Base-by-base conservation (phyloP, 495 filamentous ascomycete species). In the Aspergillus cristatus region DNA sequence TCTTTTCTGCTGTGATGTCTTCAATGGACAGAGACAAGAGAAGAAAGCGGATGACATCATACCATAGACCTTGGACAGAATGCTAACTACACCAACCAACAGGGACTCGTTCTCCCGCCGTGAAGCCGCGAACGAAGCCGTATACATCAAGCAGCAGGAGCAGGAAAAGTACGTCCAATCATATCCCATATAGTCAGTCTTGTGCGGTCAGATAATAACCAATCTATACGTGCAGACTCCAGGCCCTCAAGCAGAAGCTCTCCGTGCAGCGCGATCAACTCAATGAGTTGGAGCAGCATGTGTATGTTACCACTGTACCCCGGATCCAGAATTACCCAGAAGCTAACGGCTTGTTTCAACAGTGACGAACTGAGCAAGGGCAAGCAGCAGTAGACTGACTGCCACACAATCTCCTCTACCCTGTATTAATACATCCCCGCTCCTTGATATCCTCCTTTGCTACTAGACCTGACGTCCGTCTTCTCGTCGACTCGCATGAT, bases 21-120 rank as follows among this genome's bases (percentile, higher is more conserved):
- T 4, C 20, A 24, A 8, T 24, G 20, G 4, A 8, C 20, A 24
- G 8, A 24, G 20, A 24, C 20, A 24, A 24, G 20, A 24, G 20
- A 24, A n/a, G n/a, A n/a, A n/a, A n/a, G n/a, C 20, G 14, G 2
- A 47, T 47, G 47, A 48, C 38, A 48, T 48, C 43, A 50, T 47
- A 28, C 25, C 24, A 32, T 46, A 55, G 41, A 43, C 51, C 48
- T 47, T 40, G 32, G 20, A 30, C 29, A 43, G 14, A 32, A 40
- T 16, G 28, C 43, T 44, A 37, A 46, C 38, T n/a, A 14, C 13
- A 34, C 18, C 16, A 34, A 2, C 35, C 28, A 35, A 49, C 43
- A 90, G 89, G 42, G 91, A 99, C 57, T 71, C 81, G 35, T 99
- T 95, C 75, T 82, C 81, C 56, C 78, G 79, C 57, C 86, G 91